Conservation (phyloP, 208 protist genomes). For the Trypanosoma vivax region DNA sequence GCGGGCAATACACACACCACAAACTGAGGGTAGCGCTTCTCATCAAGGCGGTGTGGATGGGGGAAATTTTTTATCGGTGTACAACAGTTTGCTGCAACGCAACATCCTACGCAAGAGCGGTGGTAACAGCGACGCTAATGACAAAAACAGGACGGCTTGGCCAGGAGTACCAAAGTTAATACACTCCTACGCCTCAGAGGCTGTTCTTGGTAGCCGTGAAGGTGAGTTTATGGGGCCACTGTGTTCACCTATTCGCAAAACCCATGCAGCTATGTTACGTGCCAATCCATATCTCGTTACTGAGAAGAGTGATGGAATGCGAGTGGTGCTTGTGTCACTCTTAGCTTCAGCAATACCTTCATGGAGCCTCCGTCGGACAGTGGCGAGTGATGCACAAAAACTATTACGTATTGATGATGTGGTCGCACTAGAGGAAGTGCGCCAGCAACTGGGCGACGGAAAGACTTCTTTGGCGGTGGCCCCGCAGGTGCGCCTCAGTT, state of each 20-base stretch:
- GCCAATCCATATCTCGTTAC: slow-evolving; percentile 48
- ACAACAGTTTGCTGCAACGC: slow-evolving; percentile 2
- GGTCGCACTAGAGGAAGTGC: slow-evolving; percentile 11
- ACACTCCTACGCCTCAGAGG: slow-evolving; percentile 11
- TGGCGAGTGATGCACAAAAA: too few relatives aligned
- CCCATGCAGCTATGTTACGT: slow-evolving; percentile 22
- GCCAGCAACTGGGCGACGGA: neutral
- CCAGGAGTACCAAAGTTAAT: slow-evolving; percentile 9
- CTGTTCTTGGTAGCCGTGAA: slow-evolving; percentile 13
- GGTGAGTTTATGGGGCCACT: slow-evolving; percentile 62
- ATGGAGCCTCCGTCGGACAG: slow-evolving; percentile 17
- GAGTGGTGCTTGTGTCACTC: slow-evolving; percentile 41
- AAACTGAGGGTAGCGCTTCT: neutral
- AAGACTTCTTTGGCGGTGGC: neutral
- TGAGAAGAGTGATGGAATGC: slow-evolving; percentile 79
- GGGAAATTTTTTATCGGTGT: neutral
- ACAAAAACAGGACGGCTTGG: too few relatives aligned
- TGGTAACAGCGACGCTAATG: neutral
- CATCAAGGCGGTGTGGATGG: neutral
- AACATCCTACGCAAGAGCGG: neutral
- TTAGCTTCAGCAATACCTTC: slow-evolving; percentile 25
- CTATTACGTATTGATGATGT: slow-evolving; percentile 10
- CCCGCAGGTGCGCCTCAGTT: neutral
- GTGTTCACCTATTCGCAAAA: slow-evolving; percentile 62
- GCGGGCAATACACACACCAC: slow-evolving; percentile 4